These are phyloP conservation scores for Camelina hispida DNA, from an alignment of 345 rosid genomes.

Conservation along the genomic window DNA sequence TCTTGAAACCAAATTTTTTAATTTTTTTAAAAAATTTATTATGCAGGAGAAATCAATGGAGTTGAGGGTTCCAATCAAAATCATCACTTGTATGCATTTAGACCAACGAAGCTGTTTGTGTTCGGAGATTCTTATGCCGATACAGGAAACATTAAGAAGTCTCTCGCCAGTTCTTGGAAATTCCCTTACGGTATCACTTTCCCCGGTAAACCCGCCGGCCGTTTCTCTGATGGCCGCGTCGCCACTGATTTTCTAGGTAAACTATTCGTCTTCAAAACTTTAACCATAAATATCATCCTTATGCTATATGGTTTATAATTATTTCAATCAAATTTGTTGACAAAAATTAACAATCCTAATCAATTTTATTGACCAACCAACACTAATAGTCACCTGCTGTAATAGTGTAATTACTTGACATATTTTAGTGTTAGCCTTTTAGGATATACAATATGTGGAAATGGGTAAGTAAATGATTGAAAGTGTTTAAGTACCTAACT, in stretches of 20 bases:
- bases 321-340: not conserved
- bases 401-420: not conserved
- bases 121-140: slow-evolving; percentile 75
- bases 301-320: no score
- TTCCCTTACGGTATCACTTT: slow-evolving; percentile 65
- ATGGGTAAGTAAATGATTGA: slow-evolving; percentile 10
- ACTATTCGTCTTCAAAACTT: not conserved
- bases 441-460: not conserved
- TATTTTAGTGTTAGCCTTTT: slow-evolving; percentile 4
- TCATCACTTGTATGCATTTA: slow-evolving; percentile 39
- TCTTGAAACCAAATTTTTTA: not conserved
- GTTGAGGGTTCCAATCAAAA: slow-evolving; percentile 31
- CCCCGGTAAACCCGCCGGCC: slow-evolving; percentile 70
- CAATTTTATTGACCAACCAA: slow-evolving; percentile 2
- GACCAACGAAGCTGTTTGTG: slow-evolving; percentile 58
- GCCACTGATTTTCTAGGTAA: slow-evolving; percentile 63
- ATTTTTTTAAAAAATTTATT: no score
- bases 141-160: slow-evolving; percentile 58
- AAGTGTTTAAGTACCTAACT: slow-evolving; percentile 23
- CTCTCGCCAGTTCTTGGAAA: slow-evolving; percentile 56
- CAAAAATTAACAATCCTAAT: not conserved
- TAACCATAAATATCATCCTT: not conserved
- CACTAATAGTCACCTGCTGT: not conserved
- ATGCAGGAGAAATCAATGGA: slow-evolving; percentile 36
- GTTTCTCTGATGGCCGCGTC: slow-evolving; percentile 68